Base-by-base conservation (phyloP, 2,329 filamentous ascomycete genomes). In the Xylariales sp. region DNA sequence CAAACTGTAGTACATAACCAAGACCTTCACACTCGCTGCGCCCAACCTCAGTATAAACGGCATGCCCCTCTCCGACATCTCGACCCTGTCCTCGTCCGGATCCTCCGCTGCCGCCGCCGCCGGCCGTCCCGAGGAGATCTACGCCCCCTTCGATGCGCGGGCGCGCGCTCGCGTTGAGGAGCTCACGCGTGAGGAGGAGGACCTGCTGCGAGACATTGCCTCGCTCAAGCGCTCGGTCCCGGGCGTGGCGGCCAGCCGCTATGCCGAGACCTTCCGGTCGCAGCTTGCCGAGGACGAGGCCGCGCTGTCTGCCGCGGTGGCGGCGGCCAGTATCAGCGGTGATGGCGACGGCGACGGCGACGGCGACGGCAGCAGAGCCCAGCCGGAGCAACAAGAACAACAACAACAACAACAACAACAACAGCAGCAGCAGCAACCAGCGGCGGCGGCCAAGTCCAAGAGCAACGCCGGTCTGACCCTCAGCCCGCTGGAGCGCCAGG, bases 41-140 rank as follows among this genome's bases (percentile, higher is more conserved):
- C 70, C 73, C 8, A 81, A 80, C 62, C 69, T 83, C 39, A 68
- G 68, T 43, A 80, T 83, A 54, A 83, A 83, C 62, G 80, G 80
- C 39, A 63, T 79, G 46, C 58, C 67, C 46, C 63, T 76, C 31
- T 55, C 67, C 39, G 49, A 35, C 69, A 29, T 44, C 61, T 12
- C 52, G 56, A 5, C 65, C 69, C 57, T 72, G 36, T 47, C 56
- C 20, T 32, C 13, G 21, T 18, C 17, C 14, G 21, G 25, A 24
- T 32, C 29, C 14, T 20, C 23, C 12, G 23, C 42, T 36, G 37
- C 38, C 38, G 34, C 48, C 47, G 40, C 44, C 31, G 34, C 47
- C 5, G 29, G 40, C 7, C 51, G 59, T 38, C 58, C 61, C 5
- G 59, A 66, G 18, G 63, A 66, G 30, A 60, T 63, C 41, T 78